These are phyloP conservation scores for Aulographum hederae DNA, from an alignment of 2,329 filamentous ascomycete species.

Conservation along the genomic window DNA sequence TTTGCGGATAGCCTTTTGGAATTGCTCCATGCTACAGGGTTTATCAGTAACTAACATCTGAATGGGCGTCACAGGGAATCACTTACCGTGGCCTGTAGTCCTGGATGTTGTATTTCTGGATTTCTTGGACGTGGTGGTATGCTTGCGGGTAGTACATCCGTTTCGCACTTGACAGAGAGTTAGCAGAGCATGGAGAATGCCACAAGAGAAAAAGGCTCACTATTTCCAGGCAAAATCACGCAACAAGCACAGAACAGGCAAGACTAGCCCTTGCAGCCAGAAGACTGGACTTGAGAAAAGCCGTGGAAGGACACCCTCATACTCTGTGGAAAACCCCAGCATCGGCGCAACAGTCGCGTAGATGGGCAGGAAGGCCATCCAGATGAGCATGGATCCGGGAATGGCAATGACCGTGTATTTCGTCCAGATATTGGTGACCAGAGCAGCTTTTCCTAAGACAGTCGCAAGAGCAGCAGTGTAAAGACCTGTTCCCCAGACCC, in stretches of 20 bases:
- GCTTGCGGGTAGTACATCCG: constrained; percentile 92
- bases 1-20: constrained; percentile 98
- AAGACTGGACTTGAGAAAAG: constrained; percentile 71
- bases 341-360: constrained; percentile 79
- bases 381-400: constrained; percentile 78
- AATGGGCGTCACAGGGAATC: neutral
- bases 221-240: constrained; percentile 97
- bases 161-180: constrained; percentile 36
- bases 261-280: constrained; percentile 71
- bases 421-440: constrained; percentile 96
- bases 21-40: constrained; percentile 79
- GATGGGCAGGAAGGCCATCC: constrained; percentile 75
- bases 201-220: constrained; percentile 13
- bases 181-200: constrained; percentile 6
- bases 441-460: constrained; percentile 80
- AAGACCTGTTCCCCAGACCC: constrained; percentile 92
- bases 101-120: constrained; percentile 99
- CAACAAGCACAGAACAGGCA: constrained; percentile 66
- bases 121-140: constrained; percentile 98
- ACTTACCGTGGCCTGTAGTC: constrained; percentile 85
- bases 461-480: constrained; percentile 90
- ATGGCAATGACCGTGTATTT: constrained; percentile 96
- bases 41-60: constrained; percentile 2
- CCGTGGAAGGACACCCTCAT: constrained; percentile 63
- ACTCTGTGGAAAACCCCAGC: constrained; percentile 65